Conservation (phyloP, 78 protist genomes). For the Pirum gemmata region DNA sequence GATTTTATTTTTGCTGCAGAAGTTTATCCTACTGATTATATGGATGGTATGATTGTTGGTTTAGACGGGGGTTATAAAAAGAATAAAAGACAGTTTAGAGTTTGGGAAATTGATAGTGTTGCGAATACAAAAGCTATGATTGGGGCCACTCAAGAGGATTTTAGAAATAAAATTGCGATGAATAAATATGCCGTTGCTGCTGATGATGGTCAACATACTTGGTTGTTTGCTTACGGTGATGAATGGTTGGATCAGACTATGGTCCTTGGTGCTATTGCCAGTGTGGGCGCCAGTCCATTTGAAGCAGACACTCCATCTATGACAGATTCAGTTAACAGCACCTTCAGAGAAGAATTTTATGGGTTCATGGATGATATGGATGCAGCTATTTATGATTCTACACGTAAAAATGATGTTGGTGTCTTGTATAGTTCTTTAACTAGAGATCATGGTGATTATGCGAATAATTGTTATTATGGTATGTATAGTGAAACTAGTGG, state of each 20-base stretch:
- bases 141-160: constrained; percentile 9
- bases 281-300: constrained; percentile 20
- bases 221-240: constrained; percentile 37
- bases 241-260: background rate
- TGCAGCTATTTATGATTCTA: background rate
- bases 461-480: constrained; percentile 11
- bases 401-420: constrained; percentile 21
- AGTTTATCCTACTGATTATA: constrained; percentile 19
- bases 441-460: background rate
- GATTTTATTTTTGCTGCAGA: constrained; percentile 10
- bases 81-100: constrained; percentile 26
- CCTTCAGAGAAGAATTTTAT: background rate
- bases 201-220: constrained; percentile 12
- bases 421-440: constrained; percentile 32
- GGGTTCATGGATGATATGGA: constrained; percentile 11
- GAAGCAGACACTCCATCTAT: constrained; percentile 33
- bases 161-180: constrained; percentile 16
- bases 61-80: constrained; percentile 4
- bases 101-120: constrained; percentile 33
- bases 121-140: constrained; percentile 22
- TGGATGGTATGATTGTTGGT: constrained; percentile 8
- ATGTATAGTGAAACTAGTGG: constrained; percentile 24
- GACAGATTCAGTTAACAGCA: constrained; percentile 9
- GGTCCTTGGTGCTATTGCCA: constrained; percentile 15
- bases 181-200: constrained; percentile 37